Base-by-base conservation (phyloP, 2,329 filamentous ascomycete species). In the Rutstroemia sydowiana region DNA sequence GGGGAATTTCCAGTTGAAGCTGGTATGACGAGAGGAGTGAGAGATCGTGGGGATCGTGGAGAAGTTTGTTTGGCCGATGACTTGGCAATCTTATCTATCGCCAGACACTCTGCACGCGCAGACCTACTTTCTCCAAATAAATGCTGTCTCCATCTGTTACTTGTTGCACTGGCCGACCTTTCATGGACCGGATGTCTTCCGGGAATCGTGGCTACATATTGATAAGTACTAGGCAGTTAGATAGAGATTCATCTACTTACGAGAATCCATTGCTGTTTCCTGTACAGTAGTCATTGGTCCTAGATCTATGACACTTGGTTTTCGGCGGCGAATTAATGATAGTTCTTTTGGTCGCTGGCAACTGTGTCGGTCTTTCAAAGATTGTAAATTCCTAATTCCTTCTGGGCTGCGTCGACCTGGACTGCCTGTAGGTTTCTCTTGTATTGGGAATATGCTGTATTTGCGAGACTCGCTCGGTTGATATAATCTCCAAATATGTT, bases 231-330 rank as follows among this genome's bases (percentile, higher is more conserved):
- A 52, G 45, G 32, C 28, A 41, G 30, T 40, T 43, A 34, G 8
- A 21, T 45, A 43, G 7, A 45, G 18, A 23, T 34, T 8, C n/a
- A 16, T 40, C 20, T 7, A 64, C 82, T 71, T 72, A 87, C 83
- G 83, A 61, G 83, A 86, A 68, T 87, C 83, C 81, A 86, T 85
- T 47, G 79, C 67, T 45, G 76, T 68, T 63, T 85, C 82, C 57
- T 85, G 81, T 13, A 85, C 82, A 1, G 82, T 85, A 5, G 81
- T 84, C 81, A 85, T 83, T 31, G 79, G 80, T 2, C 79, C 82
- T 45, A 84, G 66, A 55, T 86, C 83, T 9, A 80, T 77, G 13
- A 83, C 76, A 66, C 78, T 84, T 59, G 79, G 71, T 63, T 86
- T 86, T 57, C 81, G 76, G 60, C 82, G 74, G 55, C 81, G 72